A percentile compares a stretch with the other conserved stretches of the same genome.
Conservation (phyloP, 2,329 filamentous ascomycete genomes). For the Colletotrichum sp. region DNA sequence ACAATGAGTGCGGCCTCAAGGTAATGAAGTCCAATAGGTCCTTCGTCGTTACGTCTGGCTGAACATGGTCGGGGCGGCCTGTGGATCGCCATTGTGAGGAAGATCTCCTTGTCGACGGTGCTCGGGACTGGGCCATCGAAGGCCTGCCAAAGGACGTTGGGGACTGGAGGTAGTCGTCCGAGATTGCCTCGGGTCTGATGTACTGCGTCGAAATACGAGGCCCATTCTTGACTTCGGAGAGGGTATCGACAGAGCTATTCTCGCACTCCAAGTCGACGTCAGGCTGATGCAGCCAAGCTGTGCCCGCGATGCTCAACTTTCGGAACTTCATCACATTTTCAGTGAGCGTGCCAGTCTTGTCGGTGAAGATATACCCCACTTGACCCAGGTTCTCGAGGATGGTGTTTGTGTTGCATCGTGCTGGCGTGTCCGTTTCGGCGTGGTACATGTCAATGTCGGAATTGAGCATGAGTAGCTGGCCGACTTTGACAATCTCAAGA, state of each 20-base stretch:
- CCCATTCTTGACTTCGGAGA: background rate
- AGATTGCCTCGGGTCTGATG: background rate
- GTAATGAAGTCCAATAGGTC: conserved; percentile 83
- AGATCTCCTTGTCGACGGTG: conserved; percentile 43
- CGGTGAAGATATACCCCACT: conserved; percentile 88
- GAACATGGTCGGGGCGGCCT: conserved; percentile 51
- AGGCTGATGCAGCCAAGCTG: conserved; percentile 84
- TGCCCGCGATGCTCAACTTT: conserved; percentile 88
- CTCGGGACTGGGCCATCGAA: conserved; percentile 28
- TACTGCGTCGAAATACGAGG: background rate
- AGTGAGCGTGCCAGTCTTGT: conserved; percentile 93
- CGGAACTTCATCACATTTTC: conserved; percentile 97
- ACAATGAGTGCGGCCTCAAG: conserved; percentile 74
- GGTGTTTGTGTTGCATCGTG: conserved; percentile 89
- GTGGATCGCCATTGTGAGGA: conserved; percentile 57
- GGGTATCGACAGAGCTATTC: background rate
- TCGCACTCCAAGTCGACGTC: conserved; percentile 59
- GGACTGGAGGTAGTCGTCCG: background rate
- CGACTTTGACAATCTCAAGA: conserved; percentile 85
- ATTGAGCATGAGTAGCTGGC: conserved; percentile 78
- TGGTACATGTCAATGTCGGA: conserved; percentile 91
- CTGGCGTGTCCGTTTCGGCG: conserved; percentile 80
- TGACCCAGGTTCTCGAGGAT: conserved; percentile 95
- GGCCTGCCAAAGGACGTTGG: conserved; percentile 14
- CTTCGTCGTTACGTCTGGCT: conserved; percentile 67